Base-by-base conservation (phyloP, 306 rosid species). In the Citrullus amarus region DNA sequence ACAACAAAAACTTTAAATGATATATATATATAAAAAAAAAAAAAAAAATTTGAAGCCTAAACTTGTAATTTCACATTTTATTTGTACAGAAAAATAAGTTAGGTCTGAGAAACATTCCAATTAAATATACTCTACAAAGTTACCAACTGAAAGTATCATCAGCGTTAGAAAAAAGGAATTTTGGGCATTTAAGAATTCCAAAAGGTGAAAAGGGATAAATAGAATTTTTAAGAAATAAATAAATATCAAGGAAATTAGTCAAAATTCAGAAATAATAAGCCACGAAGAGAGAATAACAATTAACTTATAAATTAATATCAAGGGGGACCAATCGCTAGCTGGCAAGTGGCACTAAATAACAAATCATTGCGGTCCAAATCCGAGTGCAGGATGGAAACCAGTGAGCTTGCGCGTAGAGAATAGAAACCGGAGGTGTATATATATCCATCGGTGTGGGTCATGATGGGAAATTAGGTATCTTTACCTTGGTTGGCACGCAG, bases 401-500 rank as follows among this genome's bases (percentile, higher is more conserved):
- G 48, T 74, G 32, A n/a, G 34, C 22, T 17, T 34, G 63, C 2
- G 30, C 78, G 78, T 74, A 74, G 78, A 54, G 6, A 53, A 74
- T 9, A 4, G 2, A 51, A 50, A 54, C 17, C 50, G 6, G 0
- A 0, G 48, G 6, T 5, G 18, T 74, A 86, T 77, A 70, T 38
- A 70, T 56, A 3, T 15, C 9, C 10, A 25, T 73, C 14, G 66
- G 57, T 41, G 70, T 51, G 60, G 69, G 69, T 56, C 48, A 71
- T 28, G 4, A 36, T 51, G 39, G 18, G 10, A 71, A 65, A 57
- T 50, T 62, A 51, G 76, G 83, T 75, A 76, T 66, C 76, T 44
- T 57, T 67, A 39, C 80, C 83, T 80, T 75, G 80, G 73, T 61
- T 62, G 79, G 59, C 62, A 36, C 79, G 63, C 80, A 48, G 58